Percentiles rank a stretch among this genome's conserved stretches.
phyloP scores from a whole-genome alignment of 371 early-diverging fungal species.

The Mucor sp. region DNA sequence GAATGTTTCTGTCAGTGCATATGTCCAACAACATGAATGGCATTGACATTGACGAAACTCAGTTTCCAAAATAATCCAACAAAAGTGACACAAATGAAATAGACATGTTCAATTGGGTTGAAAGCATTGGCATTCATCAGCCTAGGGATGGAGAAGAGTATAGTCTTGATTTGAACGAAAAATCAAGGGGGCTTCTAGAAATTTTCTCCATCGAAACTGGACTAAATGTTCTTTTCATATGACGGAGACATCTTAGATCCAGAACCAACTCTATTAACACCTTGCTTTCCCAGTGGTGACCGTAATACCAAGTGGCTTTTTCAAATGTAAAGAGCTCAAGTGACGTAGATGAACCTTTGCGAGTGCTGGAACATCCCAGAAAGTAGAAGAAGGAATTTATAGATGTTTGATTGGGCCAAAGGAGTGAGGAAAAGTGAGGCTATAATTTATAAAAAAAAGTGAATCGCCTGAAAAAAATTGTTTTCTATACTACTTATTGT shows the following conservation, averaged over 20 bases:
- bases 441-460: constrained; percentile 9
- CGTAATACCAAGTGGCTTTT: constrained; percentile 14
- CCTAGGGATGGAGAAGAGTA: too few relatives aligned
- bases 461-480: constrained; percentile 1
- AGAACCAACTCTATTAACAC: background rate
- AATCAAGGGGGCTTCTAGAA: too few relatives aligned
- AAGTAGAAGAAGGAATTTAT: constrained; percentile 18
- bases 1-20: background rate
- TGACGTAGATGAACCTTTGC: background rate
- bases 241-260: too few relatives aligned
- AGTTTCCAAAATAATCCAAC: background rate
- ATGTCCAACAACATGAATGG: background rate
- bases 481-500: constrained; percentile 14
- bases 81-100: background rate
- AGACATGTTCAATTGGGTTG: background rate
- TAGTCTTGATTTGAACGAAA: too few relatives aligned
- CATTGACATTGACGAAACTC: background rate
- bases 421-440: background rate
- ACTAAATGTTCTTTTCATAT: too few relatives aligned
- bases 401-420: constrained; percentile 4
- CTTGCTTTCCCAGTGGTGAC: constrained; percentile 1
- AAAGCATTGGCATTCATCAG: background rate
- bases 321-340: background rate
- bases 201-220: too few relatives aligned
- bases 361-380: constrained; percentile 21